Evolutionary conservation across 805 yeast genomes (phyloP).

Genomic region (Schwanniomyces pseudopolymorphus): DNA sequence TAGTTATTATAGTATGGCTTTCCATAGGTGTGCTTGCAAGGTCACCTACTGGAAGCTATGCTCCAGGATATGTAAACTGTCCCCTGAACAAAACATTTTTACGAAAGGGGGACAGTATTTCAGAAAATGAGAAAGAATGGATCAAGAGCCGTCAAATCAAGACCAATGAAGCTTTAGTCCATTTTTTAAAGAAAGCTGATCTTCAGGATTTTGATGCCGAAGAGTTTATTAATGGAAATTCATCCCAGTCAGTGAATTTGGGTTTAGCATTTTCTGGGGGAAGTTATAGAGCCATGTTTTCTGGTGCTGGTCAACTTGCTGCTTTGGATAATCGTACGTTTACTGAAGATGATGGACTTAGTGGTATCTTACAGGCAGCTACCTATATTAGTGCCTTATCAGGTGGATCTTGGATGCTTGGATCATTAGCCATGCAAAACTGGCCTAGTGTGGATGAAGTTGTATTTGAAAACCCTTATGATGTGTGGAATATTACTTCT

Average conservation of each 20-base stretch:
- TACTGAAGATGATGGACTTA: constrained; percentile 46
- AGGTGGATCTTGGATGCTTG: constrained; percentile 84
- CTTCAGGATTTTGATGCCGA: constrained; percentile 21
- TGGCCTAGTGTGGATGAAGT: constrained; percentile 71
- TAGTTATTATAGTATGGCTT: not conserved
- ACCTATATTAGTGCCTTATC: constrained; percentile 76
- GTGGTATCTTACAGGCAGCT: constrained; percentile 70
- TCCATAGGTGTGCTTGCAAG: constrained; percentile 6
- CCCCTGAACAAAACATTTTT: constrained; percentile 20
- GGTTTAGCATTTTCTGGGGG: constrained; percentile 43
- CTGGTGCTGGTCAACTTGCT: constrained; percentile 80
- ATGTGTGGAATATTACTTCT: constrained; percentile 35
- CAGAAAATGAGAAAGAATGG: constrained; percentile 25
- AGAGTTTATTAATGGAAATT: constrained; percentile 15
- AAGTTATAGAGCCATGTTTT: constrained; percentile 49
- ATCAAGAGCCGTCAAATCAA: constrained; percentile 20
- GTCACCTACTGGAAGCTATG: constrained; percentile 26
- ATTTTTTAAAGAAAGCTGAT: constrained; percentile 21
- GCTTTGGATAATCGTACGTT: constrained; percentile 78
- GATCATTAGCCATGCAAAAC: constrained; percentile 65
- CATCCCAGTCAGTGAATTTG: constrained; percentile 14
- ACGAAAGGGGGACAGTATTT: constrained; percentile 25
- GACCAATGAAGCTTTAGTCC: constrained; percentile 21
- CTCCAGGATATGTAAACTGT: constrained; percentile 29
- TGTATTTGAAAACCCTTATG: constrained; percentile 28